Conservation (phyloP, 2,329 filamentous ascomycete genomes). For the Colletotrichum kahawae region DNA sequence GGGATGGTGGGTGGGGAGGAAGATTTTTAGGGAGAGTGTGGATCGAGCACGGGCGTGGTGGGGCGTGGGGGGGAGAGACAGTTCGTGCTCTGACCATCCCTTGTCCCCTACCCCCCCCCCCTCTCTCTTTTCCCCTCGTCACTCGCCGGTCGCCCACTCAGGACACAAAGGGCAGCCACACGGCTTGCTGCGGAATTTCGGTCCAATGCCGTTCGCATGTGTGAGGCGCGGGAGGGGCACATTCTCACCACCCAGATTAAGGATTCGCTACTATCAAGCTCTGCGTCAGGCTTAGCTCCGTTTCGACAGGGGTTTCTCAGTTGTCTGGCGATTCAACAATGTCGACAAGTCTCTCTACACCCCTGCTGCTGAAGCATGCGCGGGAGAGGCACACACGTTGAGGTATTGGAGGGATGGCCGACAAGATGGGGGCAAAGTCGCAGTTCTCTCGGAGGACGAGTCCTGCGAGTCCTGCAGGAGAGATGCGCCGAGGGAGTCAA, state of each 20-base stretch:
- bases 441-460: conserved; percentile 2
- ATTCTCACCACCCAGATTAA: neutral
- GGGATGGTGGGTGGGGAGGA: too few species aligned
- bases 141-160: neutral
- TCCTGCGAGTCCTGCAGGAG: neutral
- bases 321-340: conserved; percentile 14
- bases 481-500: neutral
- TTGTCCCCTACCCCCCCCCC: too few species aligned
- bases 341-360: neutral
- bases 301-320: conserved; percentile 18
- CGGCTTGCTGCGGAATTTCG: conserved; percentile 18
- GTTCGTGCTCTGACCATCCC: too few species aligned
- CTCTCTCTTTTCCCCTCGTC: neutral
- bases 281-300: neutral
- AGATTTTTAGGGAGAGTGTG: too few species aligned
- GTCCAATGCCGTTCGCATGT: conserved; percentile 20
- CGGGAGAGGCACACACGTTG: neutral
- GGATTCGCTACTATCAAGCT: neutral
- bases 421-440: neutral
- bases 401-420: neutral
- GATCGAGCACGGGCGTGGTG: too few species aligned
- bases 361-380: neutral
- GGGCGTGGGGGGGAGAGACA: too few species aligned
- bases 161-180: neutral
- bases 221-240: conserved; percentile 11